Percentiles rank a stretch among this genome's conserved stretches.
Conservation (phyloP, 2,329 filamentous ascomycete genomes). For the Trichoderma koningiopsis region DNA sequence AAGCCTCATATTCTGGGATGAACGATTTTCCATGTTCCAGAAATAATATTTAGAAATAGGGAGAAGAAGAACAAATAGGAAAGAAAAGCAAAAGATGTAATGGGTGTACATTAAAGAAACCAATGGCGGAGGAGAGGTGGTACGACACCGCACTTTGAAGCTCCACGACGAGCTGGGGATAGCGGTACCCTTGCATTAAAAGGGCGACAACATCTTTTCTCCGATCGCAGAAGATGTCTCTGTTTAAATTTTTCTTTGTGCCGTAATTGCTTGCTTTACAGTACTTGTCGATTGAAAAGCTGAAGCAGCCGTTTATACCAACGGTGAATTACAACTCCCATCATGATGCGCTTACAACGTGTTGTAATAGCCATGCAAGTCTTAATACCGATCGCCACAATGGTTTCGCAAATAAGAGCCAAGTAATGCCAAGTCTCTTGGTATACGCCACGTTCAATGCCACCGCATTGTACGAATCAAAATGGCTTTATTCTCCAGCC, state of each 20-base stretch:
- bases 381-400: background rate
- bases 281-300: background rate
- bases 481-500: background rate
- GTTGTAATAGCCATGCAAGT: background rate
- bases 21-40: background rate
- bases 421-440: conserved; percentile 6
- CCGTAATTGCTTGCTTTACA: background rate
- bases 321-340: background rate
- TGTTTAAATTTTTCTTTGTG: background rate
- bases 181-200: background rate
- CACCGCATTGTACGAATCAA: background rate
- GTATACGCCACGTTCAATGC: background rate
- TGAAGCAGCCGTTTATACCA: background rate
- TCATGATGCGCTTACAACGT: background rate
- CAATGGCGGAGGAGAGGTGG: background rate
- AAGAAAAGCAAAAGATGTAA: no score
- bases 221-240: background rate
- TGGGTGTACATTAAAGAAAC: no score
- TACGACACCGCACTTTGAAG: background rate
- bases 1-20: background rate
- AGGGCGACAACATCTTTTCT: background rate
- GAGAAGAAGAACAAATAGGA: background rate
- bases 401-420: background rate
- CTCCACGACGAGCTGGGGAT: background rate
- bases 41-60: background rate